Evolutionary conservation across 2,329 filamentous ascomycete genomes (phyloP).

Genomic region (Alternaria alternata): DNA sequence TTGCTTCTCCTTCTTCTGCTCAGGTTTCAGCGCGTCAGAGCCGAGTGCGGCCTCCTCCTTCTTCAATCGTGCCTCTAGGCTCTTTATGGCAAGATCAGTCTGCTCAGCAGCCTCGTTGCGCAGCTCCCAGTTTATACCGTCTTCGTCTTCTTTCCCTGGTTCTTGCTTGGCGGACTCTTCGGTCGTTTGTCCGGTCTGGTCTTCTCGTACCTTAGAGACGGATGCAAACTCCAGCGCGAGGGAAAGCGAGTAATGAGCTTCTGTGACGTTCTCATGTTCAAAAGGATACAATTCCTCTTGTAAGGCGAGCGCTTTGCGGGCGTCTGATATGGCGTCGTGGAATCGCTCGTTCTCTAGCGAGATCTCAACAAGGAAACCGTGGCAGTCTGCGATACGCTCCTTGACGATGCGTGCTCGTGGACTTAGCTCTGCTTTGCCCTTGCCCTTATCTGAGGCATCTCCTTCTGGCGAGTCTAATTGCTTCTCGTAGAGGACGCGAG

Average conservation of each 20-base stretch:
- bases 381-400: constrained; percentile 88
- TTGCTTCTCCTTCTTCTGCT: constrained; percentile 70
- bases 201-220: constrained; percentile 68
- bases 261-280: constrained; percentile 85
- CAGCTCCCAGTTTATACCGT: constrained; percentile 71
- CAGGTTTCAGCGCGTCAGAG: constrained; percentile 55
- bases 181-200: constrained; percentile 54
- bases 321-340: constrained; percentile 83
- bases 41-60: constrained; percentile 73
- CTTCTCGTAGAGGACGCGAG: constrained; percentile 66
- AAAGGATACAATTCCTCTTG: constrained; percentile 80
- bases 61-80: constrained; percentile 74
- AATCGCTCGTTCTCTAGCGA: constrained; percentile 97
- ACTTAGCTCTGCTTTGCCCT: constrained; percentile 56
- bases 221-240: constrained; percentile 94
- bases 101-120: constrained; percentile 75
- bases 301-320: constrained; percentile 77
- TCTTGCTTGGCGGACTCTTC: constrained; percentile 38
- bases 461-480: constrained; percentile 59
- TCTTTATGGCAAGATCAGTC: constrained; percentile 77
- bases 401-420: constrained; percentile 58
- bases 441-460: constrained; percentile 52
- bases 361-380: constrained; percentile 94
- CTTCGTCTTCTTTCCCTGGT: constrained; percentile 53
- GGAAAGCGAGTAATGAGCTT: constrained; percentile 96